phyloP scores from a whole-genome alignment of 2,329 filamentous ascomycete genomes.

The Domatiomyces globalis region DNA sequence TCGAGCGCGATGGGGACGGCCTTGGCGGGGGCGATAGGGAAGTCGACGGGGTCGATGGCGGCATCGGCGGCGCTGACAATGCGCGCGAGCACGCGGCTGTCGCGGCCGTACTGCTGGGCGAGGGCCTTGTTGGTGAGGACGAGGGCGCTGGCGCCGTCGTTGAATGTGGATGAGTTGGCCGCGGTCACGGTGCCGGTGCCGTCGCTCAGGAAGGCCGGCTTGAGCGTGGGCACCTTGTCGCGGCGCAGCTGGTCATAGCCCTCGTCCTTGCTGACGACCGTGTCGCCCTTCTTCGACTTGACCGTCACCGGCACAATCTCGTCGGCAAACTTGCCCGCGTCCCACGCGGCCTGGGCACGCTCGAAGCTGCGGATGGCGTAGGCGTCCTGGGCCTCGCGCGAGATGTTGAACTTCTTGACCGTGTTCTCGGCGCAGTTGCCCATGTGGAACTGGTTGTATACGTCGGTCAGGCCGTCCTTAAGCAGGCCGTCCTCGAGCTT shows the following conservation, averaged over 20 bases:
- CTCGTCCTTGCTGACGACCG: constrained; percentile 67
- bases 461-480: constrained; percentile 89
- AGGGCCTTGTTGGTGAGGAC: constrained; percentile 71
- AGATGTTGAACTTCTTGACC: constrained; percentile 70
- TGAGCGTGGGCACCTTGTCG: constrained; percentile 73
- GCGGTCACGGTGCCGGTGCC: constrained; percentile 85
- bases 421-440: constrained; percentile 92
- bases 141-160: constrained; percentile 83
- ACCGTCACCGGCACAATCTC: constrained; percentile 84
- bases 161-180: constrained; percentile 85
- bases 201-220: constrained; percentile 78
- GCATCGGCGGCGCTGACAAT: constrained; percentile 81
- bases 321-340: constrained; percentile 64
- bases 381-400: constrained; percentile 73
- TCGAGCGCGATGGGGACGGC: constrained; percentile 81
- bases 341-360: constrained; percentile 82
- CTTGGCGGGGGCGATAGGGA: constrained; percentile 82
- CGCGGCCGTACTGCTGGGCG: constrained; percentile 62
- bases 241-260: constrained; percentile 75
- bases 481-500: constrained; percentile 83
- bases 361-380: constrained; percentile 84
- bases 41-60: constrained; percentile 80
- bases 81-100: constrained; percentile 70
- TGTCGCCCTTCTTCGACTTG: constrained; percentile 69
- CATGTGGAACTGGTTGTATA: constrained; percentile 97